Base-by-base conservation (phyloP, 345 rosid species). In the Hibiscus syriacus region DNA sequence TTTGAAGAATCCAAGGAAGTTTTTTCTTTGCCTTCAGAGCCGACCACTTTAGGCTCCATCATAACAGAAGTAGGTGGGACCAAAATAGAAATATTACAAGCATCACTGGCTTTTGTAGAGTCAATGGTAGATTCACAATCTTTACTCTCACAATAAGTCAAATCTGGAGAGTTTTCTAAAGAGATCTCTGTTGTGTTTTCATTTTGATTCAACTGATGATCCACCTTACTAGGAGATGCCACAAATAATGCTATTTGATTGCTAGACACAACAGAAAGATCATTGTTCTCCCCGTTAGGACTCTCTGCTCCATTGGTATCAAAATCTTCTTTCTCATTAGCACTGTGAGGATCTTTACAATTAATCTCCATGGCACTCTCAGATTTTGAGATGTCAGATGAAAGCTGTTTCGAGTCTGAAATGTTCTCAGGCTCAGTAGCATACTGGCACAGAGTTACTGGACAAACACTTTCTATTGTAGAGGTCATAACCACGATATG, bases 321-420 rank as follows among this genome's bases (percentile, higher is more conserved):
- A 16, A 25, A 43, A 43, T 25, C 53, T 63, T 63, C 36, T 22
- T 43, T n/a, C 14, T 43, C 58, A 6, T 1, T 13, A 32, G 60
- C 60, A 34, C 23, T 20, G 6, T 23, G 29, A 66, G 19, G 32
- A 67, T 36, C 60, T 53, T 29, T 22, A 67, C 26, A 64, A 34
- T 26, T 62, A 56, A 48, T 32, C 57, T 63, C 76, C 64, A 62
- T 60, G 59, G 29, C 23, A 29, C 41, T 53, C 69, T 53, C 61
- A 19, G 67, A 8, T 3, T 1, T 43, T 25, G 54, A 43, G 2
- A 1, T 63, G 43, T 23, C 52, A 6, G 20, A 8, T 8, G 49
- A 43, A 63, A 23, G 23, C 32, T 64, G 54, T 45, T 20, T 3
- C 8, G 67, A 46, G 46, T 43, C 54, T 43, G 53, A 41, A 45